Evolutionary conservation across 1,284 basidiomycete species (phyloP), one percentile per base, ranked within the genome.

Genomic region (Pseudozyma thailandica): DNA sequence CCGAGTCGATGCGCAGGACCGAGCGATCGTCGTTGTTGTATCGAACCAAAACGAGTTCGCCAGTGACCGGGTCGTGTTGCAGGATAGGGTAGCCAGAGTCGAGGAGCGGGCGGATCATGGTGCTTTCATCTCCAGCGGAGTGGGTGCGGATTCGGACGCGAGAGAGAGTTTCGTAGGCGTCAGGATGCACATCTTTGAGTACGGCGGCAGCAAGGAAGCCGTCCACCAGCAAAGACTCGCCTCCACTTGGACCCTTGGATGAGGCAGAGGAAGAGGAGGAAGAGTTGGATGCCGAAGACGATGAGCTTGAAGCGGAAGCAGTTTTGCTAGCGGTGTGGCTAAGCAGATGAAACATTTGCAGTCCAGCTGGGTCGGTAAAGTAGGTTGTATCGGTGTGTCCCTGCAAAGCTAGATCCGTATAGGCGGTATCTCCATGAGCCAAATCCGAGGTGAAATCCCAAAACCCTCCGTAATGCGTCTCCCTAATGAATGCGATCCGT

Each of bases 351-450:
- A 98, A 98, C 53, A 97, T 86, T 81, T 98, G 95, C 23, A 98
- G 85, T 3, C 95, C 94, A 46, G 91, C 92, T 0, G 95, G 79
- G 44, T 81, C 79, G 39, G 69, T 79, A 26, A 80, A 80, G 84
- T 97, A 97, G 2, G 94, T 95, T 46, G 92, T 96, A 79, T 98
- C 95, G 1, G 94, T 98, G 82, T 98, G 95, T 0, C 93, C 93
- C 8, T 89, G 89, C 6, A 98, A 88, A 1, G 90, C 90, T 38
- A 96, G 84, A 20, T 90, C 92, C 8, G 93, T 94, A 84, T 98
- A 98, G 16, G 79, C 79, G 5, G 79, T 81, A 82, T 98, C 94
- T 20, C 93, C 93, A 79, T 92, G 93, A 12, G 90, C 89, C 20
- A 96, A 87, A 80, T 96, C 90, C 0, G 94, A 90, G 1, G 94